These are phyloP conservation scores for Russula sp. DNA, from an alignment of 768 basidiomycete species.

Conservation along the genomic window DNA sequence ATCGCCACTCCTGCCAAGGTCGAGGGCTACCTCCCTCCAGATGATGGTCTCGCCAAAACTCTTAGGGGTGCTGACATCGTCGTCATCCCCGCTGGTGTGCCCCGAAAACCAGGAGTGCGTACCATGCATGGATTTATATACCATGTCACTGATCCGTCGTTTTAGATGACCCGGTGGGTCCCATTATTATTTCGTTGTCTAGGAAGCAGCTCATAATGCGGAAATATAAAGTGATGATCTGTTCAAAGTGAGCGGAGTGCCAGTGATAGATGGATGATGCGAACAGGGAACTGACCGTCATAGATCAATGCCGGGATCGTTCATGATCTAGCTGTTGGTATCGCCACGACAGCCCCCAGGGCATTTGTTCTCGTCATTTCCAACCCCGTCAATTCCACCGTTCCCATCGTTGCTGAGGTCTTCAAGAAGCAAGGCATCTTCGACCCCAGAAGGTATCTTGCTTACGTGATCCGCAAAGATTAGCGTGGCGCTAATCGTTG, in stretches of 20 bases:
- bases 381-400: conserved; percentile 99
- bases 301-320: conserved; percentile 99
- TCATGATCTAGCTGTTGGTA: conserved; percentile 84
- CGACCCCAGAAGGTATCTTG: conserved; percentile 77
- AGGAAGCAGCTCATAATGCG: conserved; percentile 10
- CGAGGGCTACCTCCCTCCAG: conserved; percentile 68
- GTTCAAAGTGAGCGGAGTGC: conserved; percentile 63
- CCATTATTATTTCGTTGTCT: background rate
- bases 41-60: conserved; percentile 78
- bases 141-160: background rate
- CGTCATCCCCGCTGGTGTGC: conserved; percentile 94
- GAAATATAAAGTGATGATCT: conserved; percentile 71
- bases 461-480: background rate
- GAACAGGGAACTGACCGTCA: conserved; percentile 9
- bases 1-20: conserved; percentile 87
- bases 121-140: background rate
- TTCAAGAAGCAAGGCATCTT: conserved; percentile 90
- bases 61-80: conserved; percentile 85
- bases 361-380: conserved; percentile 95
- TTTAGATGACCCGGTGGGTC: conserved; percentile 47
- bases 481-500: background rate
- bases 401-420: conserved; percentile 93
- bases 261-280: background rate
- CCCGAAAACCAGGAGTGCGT: conserved; percentile 88
- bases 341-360: conserved; percentile 78